Evolutionary conservation across 805 yeast species (phyloP), one percentile per base, ranked within the genome.

Genomic region (Millerozyma miso): DNA sequence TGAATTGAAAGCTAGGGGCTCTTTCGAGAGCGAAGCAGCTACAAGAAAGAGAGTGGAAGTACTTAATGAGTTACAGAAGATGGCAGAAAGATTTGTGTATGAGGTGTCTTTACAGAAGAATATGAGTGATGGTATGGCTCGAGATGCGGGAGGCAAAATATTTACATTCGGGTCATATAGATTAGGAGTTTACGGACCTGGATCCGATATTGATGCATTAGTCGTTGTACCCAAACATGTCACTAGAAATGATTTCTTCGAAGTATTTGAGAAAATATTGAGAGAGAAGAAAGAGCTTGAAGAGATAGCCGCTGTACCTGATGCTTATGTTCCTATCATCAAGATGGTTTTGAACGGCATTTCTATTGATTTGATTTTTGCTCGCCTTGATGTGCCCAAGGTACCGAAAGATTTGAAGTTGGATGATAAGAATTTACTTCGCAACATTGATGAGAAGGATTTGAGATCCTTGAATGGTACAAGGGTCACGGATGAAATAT

Each of bases 221-320:
- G 87, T 93, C n/a, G 97, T 91, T 19, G 97, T 88, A 14, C 99
- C 99, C 1, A 93, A 91, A 55, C 98, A 93, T 62, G 96, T 93
- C 12, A 74, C 86, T 1, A 76, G 97, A 49, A 93, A 86, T 19
- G 93, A 90, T 62, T 93, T 91, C 59, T 93, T 93, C 59, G 79
- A 76, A 1, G 89, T 87, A 0, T 89, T 93, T 67, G 86, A 74
- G 31, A 75, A 76, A 35, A 62, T 93, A 12, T 62, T 93, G 44
- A 74, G 87, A 51, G 68, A 74, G 48, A 74, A 96, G 50, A 79
- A 85, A 1, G 99, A 91, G 58, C 59, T 93, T 46, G 95, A 89
- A 49, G 97, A 93, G 62, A 84, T 91, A 14, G 84, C 93, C 13
- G 77, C 96, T 2, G 98, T 93, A 6, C 96, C 97, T 0, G 98